Evolutionary conservation across 148 eudicot genomes (phyloP).

Genomic region (Hydrangea macrophylla): DNA sequence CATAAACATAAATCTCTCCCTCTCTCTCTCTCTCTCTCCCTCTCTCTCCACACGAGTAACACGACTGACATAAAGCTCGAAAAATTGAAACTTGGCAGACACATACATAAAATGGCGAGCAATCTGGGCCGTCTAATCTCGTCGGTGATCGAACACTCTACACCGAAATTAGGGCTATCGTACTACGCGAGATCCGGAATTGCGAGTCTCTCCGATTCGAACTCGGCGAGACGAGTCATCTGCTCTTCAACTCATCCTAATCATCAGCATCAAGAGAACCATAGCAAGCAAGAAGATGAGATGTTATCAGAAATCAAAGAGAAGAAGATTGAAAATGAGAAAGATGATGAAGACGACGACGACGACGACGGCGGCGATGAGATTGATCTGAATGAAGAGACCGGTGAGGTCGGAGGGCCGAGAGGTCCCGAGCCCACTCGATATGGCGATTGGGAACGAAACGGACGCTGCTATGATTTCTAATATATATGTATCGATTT

Average conservation of each 20-base stretch:
- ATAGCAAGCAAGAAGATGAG: conserved; percentile 15
- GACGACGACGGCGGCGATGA: conserved; percentile 31
- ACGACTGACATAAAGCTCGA: too few species aligned
- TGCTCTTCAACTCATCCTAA: conserved; percentile 32
- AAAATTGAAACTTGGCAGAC: not conserved
- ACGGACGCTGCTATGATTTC: conserved; percentile 90
- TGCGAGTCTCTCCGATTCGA: conserved; percentile 15
- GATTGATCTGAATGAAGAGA: conserved; percentile 50
- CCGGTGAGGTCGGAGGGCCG: conserved; percentile 93
- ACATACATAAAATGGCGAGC: conserved; percentile 32
- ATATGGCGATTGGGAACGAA: conserved; percentile 86
- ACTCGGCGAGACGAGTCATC: conserved; percentile 28
- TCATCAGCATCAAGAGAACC: conserved; percentile 16
- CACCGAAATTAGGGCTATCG: conserved; percentile 13
- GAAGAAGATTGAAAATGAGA: conserved; percentile 3
- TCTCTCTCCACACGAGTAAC: too few species aligned
- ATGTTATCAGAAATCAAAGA: conserved; percentile 19
- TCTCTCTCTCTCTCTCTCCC: too few species aligned
- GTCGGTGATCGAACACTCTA: conserved; percentile 17
- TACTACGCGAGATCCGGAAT: conserved; percentile 17
- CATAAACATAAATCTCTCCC: too few species aligned
- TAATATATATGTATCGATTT: conserved; percentile 21
- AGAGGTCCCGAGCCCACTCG: conserved; percentile 94
- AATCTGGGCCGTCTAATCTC: conserved; percentile 45
- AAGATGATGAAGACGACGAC: conserved; percentile 3